Base-by-base conservation (phyloP, 768 basidiomycete species). In the Hemileccinum rubropunctum region DNA sequence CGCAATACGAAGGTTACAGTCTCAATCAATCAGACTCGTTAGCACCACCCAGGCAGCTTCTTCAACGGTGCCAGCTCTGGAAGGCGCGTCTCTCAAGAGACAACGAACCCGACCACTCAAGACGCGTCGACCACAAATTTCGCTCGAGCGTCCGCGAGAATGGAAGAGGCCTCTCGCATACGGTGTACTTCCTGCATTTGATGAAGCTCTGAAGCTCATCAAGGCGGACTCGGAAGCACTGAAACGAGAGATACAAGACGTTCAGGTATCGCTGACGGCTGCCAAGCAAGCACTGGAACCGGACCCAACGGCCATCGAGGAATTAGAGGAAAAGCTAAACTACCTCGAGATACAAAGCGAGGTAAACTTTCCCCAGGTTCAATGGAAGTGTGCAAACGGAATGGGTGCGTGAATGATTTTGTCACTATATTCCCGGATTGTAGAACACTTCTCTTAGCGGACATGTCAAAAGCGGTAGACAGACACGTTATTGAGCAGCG, bases 341-440 rank as follows among this genome's bases (percentile, higher is more conserved):
- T 77, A 87, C 49, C 62, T 95, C 39, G 83, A 91, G 55, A 76
- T 95, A 10, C 89, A 92, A 70, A 85, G 86, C 50, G 77, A 86
- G 64, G 72, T 90, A 27, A 95, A 98, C 66, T 70, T 92, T n/a
- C 95, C 94, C 0, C 76, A 84, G 46, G 80, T 86, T 30, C 71
- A 93, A 61, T 90, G 90, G 86, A 79, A 75, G 55, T 87, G 89
- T 53, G 73, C 76, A 32, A 87, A 89, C 60, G 87, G 85, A n/a
- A 78, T 85, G 77, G 85, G 86, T 91, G 58, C 23, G 86, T 75
- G n/a, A 47, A 39, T 23, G 47, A 37, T 4, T 17, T 15, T 35
- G 10, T 34, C 21, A 32, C 48, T 21, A 30, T 3, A 20, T 41
- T 30, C 51, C 30, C 33, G 15, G 21, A 48, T 9, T 17, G 13